Percentiles rank a stretch among this genome's conserved stretches.
These are phyloP conservation scores for Fraxinus latifolia DNA, from an alignment of 305 asterid genomes.

Conservation along the genomic window DNA sequence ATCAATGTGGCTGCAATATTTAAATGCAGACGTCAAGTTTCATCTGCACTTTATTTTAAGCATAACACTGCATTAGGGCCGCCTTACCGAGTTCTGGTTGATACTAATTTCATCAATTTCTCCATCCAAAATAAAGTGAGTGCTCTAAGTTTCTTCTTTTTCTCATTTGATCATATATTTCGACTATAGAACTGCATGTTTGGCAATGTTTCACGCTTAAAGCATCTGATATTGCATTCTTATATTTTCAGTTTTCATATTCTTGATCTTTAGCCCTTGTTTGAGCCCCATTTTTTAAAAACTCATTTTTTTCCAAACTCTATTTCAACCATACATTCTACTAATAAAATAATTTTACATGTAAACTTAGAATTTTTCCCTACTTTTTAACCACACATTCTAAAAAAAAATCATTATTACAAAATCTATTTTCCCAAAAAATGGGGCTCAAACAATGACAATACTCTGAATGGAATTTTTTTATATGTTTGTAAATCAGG, in stretches of 20 bases:
- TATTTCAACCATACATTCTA: too few species aligned
- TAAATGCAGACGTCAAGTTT: constrained; percentile 68
- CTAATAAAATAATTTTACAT: too few species aligned
- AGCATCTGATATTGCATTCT: background rate
- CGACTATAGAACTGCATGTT: background rate
- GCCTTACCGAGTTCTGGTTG: constrained; percentile 82
- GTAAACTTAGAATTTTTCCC: too few species aligned
- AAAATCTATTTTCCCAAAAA: too few species aligned
- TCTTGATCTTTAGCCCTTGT: too few species aligned
- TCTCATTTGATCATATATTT: background rate
- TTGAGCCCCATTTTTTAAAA: too few species aligned
- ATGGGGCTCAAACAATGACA: too few species aligned
- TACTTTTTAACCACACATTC: too few species aligned
- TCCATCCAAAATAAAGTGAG: constrained; percentile 94
- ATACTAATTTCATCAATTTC: constrained; percentile 93
- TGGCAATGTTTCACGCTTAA: background rate
- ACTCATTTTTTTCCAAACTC: too few species aligned
- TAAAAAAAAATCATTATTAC: too few species aligned
- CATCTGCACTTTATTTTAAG: constrained; percentile 82
- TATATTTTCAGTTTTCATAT: background rate
- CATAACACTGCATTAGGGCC: constrained; percentile 91
- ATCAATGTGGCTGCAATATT: background rate
- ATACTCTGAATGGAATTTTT: too few species aligned
- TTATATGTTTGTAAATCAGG: too few species aligned
- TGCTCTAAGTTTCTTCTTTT: constrained; percentile 9